phyloP scores from a whole-genome alignment of 208 protist genomes.

The Phytomonas francai region DNA sequence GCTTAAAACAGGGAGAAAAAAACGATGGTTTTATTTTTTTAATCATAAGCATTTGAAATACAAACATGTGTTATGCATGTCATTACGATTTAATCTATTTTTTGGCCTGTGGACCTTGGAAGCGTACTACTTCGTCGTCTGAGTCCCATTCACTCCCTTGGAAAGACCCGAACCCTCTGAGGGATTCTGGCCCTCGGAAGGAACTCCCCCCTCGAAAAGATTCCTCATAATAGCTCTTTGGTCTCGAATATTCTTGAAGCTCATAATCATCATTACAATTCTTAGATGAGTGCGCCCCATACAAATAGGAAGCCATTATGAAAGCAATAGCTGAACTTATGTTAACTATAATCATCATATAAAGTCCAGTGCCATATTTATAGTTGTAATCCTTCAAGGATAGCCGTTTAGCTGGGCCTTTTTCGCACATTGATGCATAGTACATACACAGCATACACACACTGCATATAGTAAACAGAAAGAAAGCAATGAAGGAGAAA shows the following conservation, averaged over 20 bases:
- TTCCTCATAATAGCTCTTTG: background rate
- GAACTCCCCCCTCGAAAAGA: background rate
- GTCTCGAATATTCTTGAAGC: background rate
- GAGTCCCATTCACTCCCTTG: background rate
- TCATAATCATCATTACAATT: background rate
- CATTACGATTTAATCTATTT: background rate
- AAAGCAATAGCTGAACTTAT: background rate
- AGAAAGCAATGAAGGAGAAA: constrained; percentile 8
- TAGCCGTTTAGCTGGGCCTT: background rate
- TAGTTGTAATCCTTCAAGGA: background rate
- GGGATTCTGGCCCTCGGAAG: too few species aligned
- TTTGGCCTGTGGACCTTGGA: background rate
- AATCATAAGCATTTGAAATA: background rate
- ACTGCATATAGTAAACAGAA: constrained; percentile 5
- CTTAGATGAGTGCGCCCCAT: background rate
- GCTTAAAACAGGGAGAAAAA: background rate
- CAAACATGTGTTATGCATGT: background rate
- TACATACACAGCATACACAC: background rate
- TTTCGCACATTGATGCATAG: background rate
- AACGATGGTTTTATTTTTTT: background rate
- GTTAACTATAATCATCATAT: background rate
- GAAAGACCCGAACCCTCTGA: background rate
- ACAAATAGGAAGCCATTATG: background rate
- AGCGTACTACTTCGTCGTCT: background rate
- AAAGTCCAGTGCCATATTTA: background rate